Conservation (phyloP, 2,329 filamentous ascomycete species). For the Xylaria sp. region DNA sequence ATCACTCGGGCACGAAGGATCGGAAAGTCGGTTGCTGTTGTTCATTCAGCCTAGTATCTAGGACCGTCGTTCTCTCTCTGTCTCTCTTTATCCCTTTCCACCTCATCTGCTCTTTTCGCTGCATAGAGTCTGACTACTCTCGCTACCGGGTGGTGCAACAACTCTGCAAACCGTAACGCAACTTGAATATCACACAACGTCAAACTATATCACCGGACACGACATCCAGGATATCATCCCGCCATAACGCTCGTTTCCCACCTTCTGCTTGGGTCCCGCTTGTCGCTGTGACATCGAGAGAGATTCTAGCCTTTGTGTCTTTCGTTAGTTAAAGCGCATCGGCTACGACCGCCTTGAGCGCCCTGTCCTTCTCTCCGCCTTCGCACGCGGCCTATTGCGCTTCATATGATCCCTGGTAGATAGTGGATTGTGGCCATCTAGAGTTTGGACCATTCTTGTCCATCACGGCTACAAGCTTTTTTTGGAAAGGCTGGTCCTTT, state of each 20-base stretch:
- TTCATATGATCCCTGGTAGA: neutral
- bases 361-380: neutral
- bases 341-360: neutral
- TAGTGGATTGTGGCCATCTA: neutral
- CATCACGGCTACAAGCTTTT: neutral
- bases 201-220: neutral
- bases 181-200: neutral
- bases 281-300: neutral
- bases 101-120: neutral
- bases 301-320: neutral
- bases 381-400: constrained; percentile 14
- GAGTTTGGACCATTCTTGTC: neutral
- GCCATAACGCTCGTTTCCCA: constrained; percentile 22
- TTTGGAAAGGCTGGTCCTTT: constrained; percentile 10
- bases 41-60: neutral
- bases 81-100: neutral
- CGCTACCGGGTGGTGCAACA: constrained; percentile 5
- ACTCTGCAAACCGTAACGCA: constrained; percentile 1
- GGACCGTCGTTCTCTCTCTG: constrained; percentile 3
- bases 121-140: neutral
- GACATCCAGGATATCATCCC: neutral
- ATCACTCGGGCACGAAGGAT: neutral
- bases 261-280: neutral
- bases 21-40: neutral
- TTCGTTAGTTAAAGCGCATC: constrained; percentile 2